These are phyloP conservation scores for Phenoliferia sp. DNA, from an alignment of 1,284 basidiomycete species.

Conservation along the genomic window DNA sequence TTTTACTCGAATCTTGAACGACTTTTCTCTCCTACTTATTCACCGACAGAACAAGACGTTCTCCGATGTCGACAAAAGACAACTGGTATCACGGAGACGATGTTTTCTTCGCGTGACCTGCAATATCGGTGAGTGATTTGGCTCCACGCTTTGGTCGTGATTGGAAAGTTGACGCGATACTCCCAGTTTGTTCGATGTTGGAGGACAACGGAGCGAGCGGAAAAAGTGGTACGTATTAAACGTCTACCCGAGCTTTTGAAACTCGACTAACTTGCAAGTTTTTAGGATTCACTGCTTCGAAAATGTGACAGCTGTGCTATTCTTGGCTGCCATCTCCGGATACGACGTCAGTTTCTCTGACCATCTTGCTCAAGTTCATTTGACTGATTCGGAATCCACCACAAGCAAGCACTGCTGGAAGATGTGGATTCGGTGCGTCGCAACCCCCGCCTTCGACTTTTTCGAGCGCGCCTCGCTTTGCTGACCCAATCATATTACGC, in stretches of 20 bases:
- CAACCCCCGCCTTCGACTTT: slow-evolving; percentile 1
- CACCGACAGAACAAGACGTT: slow-evolving; percentile 72
- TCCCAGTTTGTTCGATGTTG: slow-evolving; percentile 47
- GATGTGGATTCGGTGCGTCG: slow-evolving; percentile 54
- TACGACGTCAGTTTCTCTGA: slow-evolving; percentile 29
- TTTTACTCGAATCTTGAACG: slow-evolving; percentile 73
- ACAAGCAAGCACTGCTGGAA: slow-evolving; percentile 37
- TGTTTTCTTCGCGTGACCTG: slow-evolving; percentile 54
- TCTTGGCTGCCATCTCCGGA: slow-evolving; percentile 40
- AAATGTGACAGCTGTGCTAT: slow-evolving; percentile 44
- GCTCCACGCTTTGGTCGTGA: neutral
- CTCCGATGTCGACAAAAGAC: slow-evolving; percentile 92
- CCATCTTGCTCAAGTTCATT: no score
- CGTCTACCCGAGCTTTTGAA: neutral
- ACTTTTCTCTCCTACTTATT: slow-evolving; percentile 57
- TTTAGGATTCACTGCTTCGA: slow-evolving; percentile 47
- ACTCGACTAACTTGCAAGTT: neutral
- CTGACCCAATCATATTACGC: neutral
- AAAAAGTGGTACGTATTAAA: slow-evolving; percentile 34
- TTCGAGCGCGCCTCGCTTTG: no score
- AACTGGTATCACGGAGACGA: slow-evolving; percentile 92
- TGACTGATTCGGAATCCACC: no score
- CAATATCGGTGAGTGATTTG: neutral
- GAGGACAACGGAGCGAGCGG: slow-evolving; percentile 44
- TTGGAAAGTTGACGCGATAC: neutral